These are phyloP conservation scores for Acer negundo DNA, from an alignment of 345 rosid genomes.

Conservation along the genomic window DNA sequence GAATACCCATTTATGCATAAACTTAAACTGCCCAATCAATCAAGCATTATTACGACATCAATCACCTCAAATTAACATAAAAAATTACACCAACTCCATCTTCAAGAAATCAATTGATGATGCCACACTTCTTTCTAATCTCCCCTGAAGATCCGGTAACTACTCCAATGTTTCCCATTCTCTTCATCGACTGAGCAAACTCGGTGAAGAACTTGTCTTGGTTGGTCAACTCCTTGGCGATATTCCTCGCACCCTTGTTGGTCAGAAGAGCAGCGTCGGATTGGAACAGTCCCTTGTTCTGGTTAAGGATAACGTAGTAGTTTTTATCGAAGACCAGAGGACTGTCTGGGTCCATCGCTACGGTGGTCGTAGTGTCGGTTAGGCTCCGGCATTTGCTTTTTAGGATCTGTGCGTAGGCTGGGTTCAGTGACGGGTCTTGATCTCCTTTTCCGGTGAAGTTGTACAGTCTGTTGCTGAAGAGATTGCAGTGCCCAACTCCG, in stretches of 20 bases:
- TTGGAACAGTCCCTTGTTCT: constrained; percentile 55
- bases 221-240: constrained; percentile 16
- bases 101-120: constrained; percentile 25
- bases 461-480: constrained; percentile 60
- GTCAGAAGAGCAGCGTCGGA: constrained; percentile 65
- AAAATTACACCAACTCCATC: not conserved
- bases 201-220: constrained; percentile 38
- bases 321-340: constrained; percentile 40
- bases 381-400: constrained; percentile 46
- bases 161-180: constrained; percentile 52
- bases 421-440: constrained; percentile 56
- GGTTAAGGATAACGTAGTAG: constrained; percentile 42
- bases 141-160: constrained; percentile 46
- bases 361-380: constrained; percentile 31
- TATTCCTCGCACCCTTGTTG: constrained; percentile 27
- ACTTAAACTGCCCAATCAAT: not conserved
- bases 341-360: constrained; percentile 63
- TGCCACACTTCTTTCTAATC: constrained; percentile 55
- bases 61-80: not conserved
- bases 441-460: constrained; percentile 68
- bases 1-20: too few relatives aligned
- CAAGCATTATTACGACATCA: not conserved
- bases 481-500: constrained; percentile 55
- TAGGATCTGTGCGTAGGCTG: constrained; percentile 36
- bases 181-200: constrained; percentile 61